A percentile compares a stretch with the other conserved stretches of the same genome.
Evolutionary conservation across 2,329 filamentous ascomycete genomes (phyloP).

Genomic region (Curvularia sp.): DNA sequence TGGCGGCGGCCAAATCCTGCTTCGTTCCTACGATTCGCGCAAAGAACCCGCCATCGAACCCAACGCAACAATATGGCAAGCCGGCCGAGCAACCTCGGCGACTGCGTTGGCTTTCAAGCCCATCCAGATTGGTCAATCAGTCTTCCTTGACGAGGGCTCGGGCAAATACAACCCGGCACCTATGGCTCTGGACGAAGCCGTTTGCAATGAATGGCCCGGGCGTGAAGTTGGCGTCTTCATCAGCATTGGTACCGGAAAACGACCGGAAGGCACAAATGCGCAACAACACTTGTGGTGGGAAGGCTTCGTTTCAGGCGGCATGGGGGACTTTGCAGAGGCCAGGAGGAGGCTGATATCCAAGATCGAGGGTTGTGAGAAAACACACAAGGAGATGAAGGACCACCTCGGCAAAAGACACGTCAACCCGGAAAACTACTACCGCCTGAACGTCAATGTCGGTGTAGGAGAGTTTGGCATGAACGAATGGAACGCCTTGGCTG

Average conservation of each 20-base stretch:
- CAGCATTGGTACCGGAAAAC: constrained; percentile 91
- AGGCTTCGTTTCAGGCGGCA: constrained; percentile 72
- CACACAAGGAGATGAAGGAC: constrained; percentile 86
- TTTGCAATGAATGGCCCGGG: constrained; percentile 92
- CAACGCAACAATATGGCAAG: constrained; percentile 96
- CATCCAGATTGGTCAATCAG: constrained; percentile 88
- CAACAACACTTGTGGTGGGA: constrained; percentile 86
- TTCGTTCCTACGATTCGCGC: constrained; percentile 94
- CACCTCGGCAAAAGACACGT: constrained; percentile 79
- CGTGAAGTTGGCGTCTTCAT: constrained; percentile 91
- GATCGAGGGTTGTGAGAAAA: constrained; percentile 93
- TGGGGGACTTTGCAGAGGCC: constrained; percentile 92
- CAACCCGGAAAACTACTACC: constrained; percentile 89
- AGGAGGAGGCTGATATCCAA: constrained; percentile 83
- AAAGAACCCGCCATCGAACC: constrained; percentile 90
- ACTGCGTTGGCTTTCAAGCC: constrained; percentile 95
- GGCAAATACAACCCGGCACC: constrained; percentile 93
- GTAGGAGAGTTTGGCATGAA: constrained; percentile 99
- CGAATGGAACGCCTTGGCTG: constrained; percentile 91
- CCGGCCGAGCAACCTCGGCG: constrained; percentile 90
- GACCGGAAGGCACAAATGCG: constrained; percentile 74
- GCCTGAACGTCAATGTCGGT: constrained; percentile 94
- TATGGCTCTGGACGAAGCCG: constrained; percentile 85
- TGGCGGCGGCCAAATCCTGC: constrained; percentile 69
- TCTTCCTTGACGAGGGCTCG: constrained; percentile 90